Conservation (phyloP, 1,284 basidiomycete species). For the Tilletia indica region DNA sequence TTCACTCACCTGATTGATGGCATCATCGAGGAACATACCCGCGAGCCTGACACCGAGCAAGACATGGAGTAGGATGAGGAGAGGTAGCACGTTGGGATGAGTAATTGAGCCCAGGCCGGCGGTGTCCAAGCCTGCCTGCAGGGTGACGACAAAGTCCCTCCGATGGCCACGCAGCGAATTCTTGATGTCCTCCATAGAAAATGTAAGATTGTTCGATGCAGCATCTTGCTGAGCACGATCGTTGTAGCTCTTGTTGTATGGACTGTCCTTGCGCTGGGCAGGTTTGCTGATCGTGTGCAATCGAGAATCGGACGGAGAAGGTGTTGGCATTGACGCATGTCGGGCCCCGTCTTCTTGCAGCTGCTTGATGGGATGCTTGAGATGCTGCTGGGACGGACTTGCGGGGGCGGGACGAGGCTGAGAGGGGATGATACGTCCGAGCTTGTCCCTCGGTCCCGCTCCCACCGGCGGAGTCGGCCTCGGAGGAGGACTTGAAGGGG, state of each 20-base stretch:
- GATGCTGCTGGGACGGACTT: neutral
- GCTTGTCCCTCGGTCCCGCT: neutral
- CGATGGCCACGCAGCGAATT: neutral
- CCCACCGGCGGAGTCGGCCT: neutral
- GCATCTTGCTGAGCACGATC: neutral
- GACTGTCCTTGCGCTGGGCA: neutral
- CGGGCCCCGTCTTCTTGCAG: too few relatives aligned
- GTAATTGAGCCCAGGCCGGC: conserved; percentile 2
- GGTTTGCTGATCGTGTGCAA: conserved; percentile 13
- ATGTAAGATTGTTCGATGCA: neutral
- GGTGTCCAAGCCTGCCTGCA: neutral
- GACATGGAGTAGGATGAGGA: conserved; percentile 2
- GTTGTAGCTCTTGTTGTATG: neutral
- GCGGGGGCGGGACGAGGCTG: conserved; percentile 8
- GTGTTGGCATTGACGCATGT: neutral
- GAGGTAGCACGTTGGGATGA: conserved; percentile 12
- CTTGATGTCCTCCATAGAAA: neutral
- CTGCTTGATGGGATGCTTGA: conserved; percentile 1
- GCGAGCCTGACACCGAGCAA: neutral
- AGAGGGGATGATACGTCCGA: neutral
- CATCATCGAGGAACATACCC: conserved; percentile 9
- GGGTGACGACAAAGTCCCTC: neutral
- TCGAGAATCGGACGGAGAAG: neutral
- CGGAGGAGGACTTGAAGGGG: neutral
- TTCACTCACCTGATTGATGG: conserved; percentile 9